Conservation (phyloP, 2,329 filamentous ascomycete species). For the Aspergillaceae sp. region DNA sequence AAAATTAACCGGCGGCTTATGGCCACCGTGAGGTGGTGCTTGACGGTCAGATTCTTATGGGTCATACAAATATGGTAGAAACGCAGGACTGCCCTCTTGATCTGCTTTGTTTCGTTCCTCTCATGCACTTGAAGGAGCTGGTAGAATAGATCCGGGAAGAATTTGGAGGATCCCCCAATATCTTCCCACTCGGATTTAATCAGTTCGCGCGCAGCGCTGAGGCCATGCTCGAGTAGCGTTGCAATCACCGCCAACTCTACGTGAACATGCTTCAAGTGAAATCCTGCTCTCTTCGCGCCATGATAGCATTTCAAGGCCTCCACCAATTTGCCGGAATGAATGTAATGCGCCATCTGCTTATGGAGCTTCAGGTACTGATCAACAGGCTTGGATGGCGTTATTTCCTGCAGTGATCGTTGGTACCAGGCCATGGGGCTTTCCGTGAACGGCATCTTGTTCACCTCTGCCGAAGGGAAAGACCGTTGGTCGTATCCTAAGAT, state of each 20-base stretch:
- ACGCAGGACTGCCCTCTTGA: conserved; percentile 30
- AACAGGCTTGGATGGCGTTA: conserved; percentile 20
- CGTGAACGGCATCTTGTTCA: conserved; percentile 18
- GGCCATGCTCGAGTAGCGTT: conserved; percentile 24
- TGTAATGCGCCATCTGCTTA: conserved; percentile 29
- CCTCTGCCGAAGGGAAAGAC: conserved; percentile 19
- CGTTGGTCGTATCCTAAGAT: conserved; percentile 29
- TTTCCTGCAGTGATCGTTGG: conserved; percentile 20
- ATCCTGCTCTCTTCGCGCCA: conserved; percentile 20
- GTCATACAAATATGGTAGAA: conserved; percentile 32
- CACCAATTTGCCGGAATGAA: conserved; percentile 28
- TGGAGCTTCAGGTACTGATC: conserved; percentile 27
- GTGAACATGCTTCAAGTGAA: conserved; percentile 25
- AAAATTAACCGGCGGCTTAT: conserved; percentile 22
- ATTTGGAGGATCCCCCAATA: conserved; percentile 10
- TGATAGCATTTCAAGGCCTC: conserved; percentile 24
- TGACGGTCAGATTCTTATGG: conserved; percentile 23
- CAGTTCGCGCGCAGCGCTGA: conserved; percentile 22
- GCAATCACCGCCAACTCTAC: conserved; percentile 31
- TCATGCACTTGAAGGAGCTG: conserved; percentile 21
- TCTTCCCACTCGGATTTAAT: conserved; percentile 22
- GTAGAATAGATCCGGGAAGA: conserved; percentile 21
- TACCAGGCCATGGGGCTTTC: conserved; percentile 19
- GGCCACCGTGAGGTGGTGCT: conserved; percentile 27
- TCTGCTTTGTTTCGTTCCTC: conserved; percentile 15